Percentiles rank a stretch among this genome's conserved stretches.
These are phyloP conservation scores for Rosa hybrid DNA, from an alignment of 331 rosid species.

Conservation along the genomic window DNA sequence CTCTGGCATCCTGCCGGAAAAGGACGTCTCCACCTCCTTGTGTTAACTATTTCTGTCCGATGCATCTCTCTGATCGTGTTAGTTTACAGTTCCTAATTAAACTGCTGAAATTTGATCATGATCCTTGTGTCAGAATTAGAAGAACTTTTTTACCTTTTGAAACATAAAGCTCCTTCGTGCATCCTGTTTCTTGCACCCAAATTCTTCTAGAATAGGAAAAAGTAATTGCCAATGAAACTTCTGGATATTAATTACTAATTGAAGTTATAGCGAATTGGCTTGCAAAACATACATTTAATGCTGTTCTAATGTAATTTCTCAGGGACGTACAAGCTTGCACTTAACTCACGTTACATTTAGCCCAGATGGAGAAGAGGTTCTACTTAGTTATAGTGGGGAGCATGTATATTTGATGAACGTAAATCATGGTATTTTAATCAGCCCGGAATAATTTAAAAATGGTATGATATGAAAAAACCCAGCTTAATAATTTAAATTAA, in stretches of 20 bases:
- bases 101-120: not conserved
- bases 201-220: not conserved
- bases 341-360: slow-evolving; percentile 94
- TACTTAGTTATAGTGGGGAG: slow-evolving; percentile 98
- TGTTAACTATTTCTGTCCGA: slow-evolving; percentile 93
- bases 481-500: not conserved
- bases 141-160: not conserved
- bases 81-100: slow-evolving; percentile 36
- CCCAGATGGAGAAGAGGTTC: slow-evolving; percentile 96
- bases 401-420: slow-evolving; percentile 91
- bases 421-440: slow-evolving; percentile 58
- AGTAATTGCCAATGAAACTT: not conserved
- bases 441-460: slow-evolving; percentile 11
- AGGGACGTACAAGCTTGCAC: slow-evolving; percentile 86
- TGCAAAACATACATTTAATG: not conserved
- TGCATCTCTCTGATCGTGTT: slow-evolving; percentile 96
- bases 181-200: not conserved
- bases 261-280: not conserved
- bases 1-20: slow-evolving; percentile 68
- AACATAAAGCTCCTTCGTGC: not conserved
- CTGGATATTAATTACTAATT: not conserved
- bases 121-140: not conserved
- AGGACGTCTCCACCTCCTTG: slow-evolving; percentile 88
- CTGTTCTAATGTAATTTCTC: slow-evolving; percentile 19
- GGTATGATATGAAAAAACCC: slow-evolving; percentile 15